phyloP scores from a whole-genome alignment of 352 stramenopile species.

The Phytophthora litchii region DNA sequence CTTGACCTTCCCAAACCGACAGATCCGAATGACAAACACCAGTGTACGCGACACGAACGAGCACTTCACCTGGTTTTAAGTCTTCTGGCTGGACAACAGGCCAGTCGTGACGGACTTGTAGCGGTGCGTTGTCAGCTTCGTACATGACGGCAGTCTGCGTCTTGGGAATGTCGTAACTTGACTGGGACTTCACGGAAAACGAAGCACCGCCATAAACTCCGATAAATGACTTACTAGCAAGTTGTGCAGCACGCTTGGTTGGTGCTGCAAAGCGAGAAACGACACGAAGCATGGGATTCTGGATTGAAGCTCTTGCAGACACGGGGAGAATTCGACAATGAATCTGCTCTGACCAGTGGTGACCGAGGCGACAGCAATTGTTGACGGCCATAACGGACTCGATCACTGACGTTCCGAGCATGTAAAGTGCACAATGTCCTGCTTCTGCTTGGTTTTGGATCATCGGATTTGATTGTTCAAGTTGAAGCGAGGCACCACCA shows the following conservation, averaged over 20 bases:
- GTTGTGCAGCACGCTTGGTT: conserved; percentile 13
- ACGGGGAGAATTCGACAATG: conserved; percentile 12
- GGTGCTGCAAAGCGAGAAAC: conserved; percentile 25
- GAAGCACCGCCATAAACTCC: conserved; percentile 5
- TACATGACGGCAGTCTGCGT: conserved; percentile 57
- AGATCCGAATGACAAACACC: conserved; percentile 61
- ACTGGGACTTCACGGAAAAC: conserved; percentile 46
- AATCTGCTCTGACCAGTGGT: neutral
- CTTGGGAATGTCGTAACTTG: conserved; percentile 52
- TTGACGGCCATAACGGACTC: conserved; percentile 9
- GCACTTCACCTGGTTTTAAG: conserved; percentile 51
- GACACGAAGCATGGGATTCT: conserved; percentile 20
- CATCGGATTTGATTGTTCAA: conserved; percentile 22
- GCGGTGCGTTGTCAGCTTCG: conserved; percentile 47
- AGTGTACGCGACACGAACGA: conserved; percentile 55
- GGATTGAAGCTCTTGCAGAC: neutral
- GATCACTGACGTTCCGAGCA: too few relatives aligned
- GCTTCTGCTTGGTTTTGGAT: conserved; percentile 10
- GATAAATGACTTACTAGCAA: conserved; percentile 23
- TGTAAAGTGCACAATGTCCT: conserved; percentile 13
- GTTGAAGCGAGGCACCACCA: conserved; percentile 9
- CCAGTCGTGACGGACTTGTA: conserved; percentile 56
- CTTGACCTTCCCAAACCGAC: conserved; percentile 47
- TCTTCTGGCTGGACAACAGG: conserved; percentile 50
- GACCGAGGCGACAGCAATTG: conserved; percentile 5